Evolutionary conservation across 345 rosid species (phyloP).

Genomic region (Acer campestre): DNA sequence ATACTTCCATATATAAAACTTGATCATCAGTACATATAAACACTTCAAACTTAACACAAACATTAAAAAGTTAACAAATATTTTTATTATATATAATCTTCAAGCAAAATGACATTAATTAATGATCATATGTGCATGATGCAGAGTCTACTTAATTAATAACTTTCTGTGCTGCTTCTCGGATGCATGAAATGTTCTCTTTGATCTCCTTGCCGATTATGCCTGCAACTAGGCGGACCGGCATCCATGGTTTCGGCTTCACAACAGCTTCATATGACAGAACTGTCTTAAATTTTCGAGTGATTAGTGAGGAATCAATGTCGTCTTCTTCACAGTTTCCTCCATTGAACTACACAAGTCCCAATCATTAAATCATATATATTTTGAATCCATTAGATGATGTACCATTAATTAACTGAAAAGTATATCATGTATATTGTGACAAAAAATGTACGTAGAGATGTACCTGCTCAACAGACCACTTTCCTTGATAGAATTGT

Average conservation of each 20-base stretch:
- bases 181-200: slow-evolving; percentile 60
- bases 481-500: slow-evolving; percentile 81
- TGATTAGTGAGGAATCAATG: slow-evolving; percentile 20
- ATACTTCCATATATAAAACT: too few relatives aligned
- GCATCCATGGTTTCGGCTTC: slow-evolving; percentile 81
- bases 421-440: too few relatives aligned
- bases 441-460: too few relatives aligned
- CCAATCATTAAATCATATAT: not conserved
- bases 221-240: slow-evolving; percentile 74
- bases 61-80: too few relatives aligned
- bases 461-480: slow-evolving; percentile 87
- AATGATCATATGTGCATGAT: not conserved
- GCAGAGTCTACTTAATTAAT: not conserved
- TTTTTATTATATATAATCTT: too few relatives aligned
- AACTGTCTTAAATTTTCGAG: slow-evolving; percentile 51
- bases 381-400: not conserved
- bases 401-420: too few relatives aligned
- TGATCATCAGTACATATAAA: too few relatives aligned
- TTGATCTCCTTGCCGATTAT: slow-evolving; percentile 69
- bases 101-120: slow-evolving; percentile 4
- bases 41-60: too few relatives aligned
- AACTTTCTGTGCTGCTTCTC: slow-evolving; percentile 63
- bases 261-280: slow-evolving; percentile 67
- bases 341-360: slow-evolving; percentile 41
- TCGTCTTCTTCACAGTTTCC: slow-evolving; percentile 29